A percentile compares a stretch with the other conserved stretches of the same genome.
phyloP scores from a whole-genome alignment of 108 stramenopile species.

The Thalassiosira profunda region DNA sequence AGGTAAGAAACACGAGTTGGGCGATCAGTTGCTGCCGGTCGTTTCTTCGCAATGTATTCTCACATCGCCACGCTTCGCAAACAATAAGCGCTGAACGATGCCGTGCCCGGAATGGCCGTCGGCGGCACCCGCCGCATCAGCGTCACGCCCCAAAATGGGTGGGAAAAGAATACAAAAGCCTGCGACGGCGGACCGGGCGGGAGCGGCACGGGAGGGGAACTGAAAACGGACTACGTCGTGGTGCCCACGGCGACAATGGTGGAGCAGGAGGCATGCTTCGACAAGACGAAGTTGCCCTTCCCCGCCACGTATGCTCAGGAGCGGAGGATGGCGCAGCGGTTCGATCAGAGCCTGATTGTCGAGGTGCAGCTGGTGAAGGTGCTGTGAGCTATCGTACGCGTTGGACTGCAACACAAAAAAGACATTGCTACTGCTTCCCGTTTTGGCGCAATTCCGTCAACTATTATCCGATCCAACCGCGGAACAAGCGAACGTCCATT shows the following conservation, averaged over 20 bases:
- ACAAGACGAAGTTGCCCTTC: conserved; percentile 79
- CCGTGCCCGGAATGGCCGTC: conserved; percentile 70
- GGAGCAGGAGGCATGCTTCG: conserved; percentile 85
- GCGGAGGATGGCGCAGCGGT: conserved; percentile 89
- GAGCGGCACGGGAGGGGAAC: conserved; percentile 72
- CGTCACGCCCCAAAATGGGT: conserved; percentile 83
- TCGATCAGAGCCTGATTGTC: conserved; percentile 90
- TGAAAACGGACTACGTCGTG: conserved; percentile 79
- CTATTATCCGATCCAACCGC: neutral
- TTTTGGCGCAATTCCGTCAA: neutral
- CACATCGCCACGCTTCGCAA: too few relatives aligned
- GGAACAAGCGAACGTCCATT: neutral
- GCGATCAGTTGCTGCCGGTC: too few relatives aligned
- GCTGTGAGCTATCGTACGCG: conserved; percentile 1
- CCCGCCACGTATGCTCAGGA: conserved; percentile 82
- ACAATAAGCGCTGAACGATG: conserved; percentile 76
- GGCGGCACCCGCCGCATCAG: conserved; percentile 68
- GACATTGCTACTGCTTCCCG: neutral
- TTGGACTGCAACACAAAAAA: neutral
- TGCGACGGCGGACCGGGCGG: conserved; percentile 93
- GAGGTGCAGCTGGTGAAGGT: conserved; percentile 75
- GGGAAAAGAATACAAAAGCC: conserved; percentile 65
- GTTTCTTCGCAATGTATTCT: too few relatives aligned
- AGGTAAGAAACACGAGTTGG: too few relatives aligned
- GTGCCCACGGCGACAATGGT: conserved; percentile 93